Percentiles rank a stretch among this genome's conserved stretches.
Conservation (phyloP, 148 eudicot genomes). For the Salicornia ramosissima region DNA sequence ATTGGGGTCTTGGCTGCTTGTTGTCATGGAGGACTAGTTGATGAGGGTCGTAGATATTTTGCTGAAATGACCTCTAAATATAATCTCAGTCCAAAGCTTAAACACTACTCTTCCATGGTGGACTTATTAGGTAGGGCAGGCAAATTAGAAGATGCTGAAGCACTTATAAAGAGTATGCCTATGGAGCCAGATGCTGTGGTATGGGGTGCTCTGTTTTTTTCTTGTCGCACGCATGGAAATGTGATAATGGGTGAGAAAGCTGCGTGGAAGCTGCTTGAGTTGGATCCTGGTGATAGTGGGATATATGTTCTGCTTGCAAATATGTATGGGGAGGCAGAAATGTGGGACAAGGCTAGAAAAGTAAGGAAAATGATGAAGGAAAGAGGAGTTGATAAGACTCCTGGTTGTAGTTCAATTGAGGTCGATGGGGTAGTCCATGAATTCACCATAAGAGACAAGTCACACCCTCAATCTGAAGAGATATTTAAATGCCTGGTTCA, state of each 20-base stretch:
- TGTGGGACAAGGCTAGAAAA: constrained; percentile 54
- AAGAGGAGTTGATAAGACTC: constrained; percentile 51
- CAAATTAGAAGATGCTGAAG: constrained; percentile 50
- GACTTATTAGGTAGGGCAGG: constrained; percentile 67
- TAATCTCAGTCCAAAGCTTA: constrained; percentile 43
- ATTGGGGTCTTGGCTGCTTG: constrained; percentile 51
- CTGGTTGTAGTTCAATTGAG: constrained; percentile 62
- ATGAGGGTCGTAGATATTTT: constrained; percentile 50
- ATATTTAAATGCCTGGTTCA: constrained; percentile 42
- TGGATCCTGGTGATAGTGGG: constrained; percentile 61
- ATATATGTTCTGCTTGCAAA: constrained; percentile 50
- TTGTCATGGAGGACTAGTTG: constrained; percentile 64
- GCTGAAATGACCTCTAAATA: constrained; percentile 40
- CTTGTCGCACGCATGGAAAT: constrained; percentile 51
- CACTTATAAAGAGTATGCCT: constrained; percentile 50
- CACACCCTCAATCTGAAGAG: constrained; percentile 40
- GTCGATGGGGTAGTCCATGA: constrained; percentile 46
- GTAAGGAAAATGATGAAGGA: constrained; percentile 49
- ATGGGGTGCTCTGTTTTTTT: constrained; percentile 56
- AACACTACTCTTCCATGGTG: constrained; percentile 64
- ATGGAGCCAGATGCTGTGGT: constrained; percentile 53
- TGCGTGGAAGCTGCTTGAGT: constrained; percentile 49
- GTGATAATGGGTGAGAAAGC: constrained; percentile 58
- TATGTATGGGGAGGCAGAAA: constrained; percentile 55
- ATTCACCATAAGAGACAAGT: constrained; percentile 47